Base-by-base conservation (phyloP, 176 grass and related monocot species). In the Phoenix dactylifera region DNA sequence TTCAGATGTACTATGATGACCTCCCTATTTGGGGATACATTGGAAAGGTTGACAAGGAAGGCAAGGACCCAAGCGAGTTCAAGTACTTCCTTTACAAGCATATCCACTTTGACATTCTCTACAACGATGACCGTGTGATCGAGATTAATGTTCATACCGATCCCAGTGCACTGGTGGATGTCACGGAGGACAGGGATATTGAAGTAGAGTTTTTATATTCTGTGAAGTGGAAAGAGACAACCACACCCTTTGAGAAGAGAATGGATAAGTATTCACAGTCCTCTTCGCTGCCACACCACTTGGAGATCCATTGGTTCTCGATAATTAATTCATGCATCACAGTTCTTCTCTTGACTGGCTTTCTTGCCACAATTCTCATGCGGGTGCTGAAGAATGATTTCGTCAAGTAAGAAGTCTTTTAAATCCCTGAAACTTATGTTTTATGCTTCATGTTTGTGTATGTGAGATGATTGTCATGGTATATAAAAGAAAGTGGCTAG, bases 1-100 rank as follows among this genome's bases (percentile, higher is more conserved):
- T 50, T 35, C 62, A 64, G 49, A 64, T 64, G 62, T 64, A 64
- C 39, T 64, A 64, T 51, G 62, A 64, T 64, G 62, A 64, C 39
- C 62, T 64, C 9, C 62, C 62, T 5, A 6, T 64, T 22, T 64
- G 62, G 62, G 62, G 62, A 24, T 64, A 51, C 22, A 20, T 64
- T 49, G 62, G 62, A 2, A 64, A 64, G 18, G 62, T 64, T 50
- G 20, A 50, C 12, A 64, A 24, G 39, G 39, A 64, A 50, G 44
- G 62, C 15, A 24, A 64, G 20, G 39, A 64, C 35, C 4, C 19
- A 15, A 64, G 44, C 9, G 44, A 64, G 62, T 64, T 51, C 48
- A 64, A 64, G 39, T 64, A 64, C 39, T 64, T 49, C 22, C 62
- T 64, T 15, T 64, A 49, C 62, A 50, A 5, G 44, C 62, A 64